These are phyloP conservation scores for Onygenales sp. DNA, from an alignment of 2,329 filamentous ascomycete species.

Conservation along the genomic window DNA sequence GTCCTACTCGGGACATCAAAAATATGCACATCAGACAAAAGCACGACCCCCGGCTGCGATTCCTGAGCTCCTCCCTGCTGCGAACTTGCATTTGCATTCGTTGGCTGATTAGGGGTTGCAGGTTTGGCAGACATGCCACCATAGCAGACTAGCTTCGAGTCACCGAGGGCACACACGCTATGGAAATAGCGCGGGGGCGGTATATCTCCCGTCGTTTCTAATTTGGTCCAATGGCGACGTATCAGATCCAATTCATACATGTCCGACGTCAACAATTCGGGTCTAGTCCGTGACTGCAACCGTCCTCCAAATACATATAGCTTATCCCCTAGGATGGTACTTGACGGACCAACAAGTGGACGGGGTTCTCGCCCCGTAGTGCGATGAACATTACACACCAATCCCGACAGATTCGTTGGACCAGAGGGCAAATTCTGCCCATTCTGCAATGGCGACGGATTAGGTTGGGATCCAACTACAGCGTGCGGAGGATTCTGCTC, in stretches of 20 bases:
- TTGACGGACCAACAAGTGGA: constrained; percentile 87
- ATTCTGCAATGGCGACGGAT: constrained; percentile 13
- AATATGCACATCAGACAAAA: constrained; percentile 97
- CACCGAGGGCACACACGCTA: constrained; percentile 85
- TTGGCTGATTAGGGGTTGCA: constrained; percentile 36
- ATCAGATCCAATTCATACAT: constrained; percentile 91
- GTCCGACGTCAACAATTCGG: constrained; percentile 70
- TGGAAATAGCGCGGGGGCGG: constrained; percentile 94
- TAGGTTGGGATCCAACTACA: constrained; percentile 20
- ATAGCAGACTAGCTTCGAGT: constrained; percentile 95
- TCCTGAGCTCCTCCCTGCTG: constrained; percentile 43
- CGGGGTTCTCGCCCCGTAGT: constrained; percentile 89
- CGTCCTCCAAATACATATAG: constrained; percentile 94
- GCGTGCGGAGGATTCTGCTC: constrained; percentile 3
- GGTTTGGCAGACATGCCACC: constrained; percentile 87
- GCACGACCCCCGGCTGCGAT: constrained; percentile 74
- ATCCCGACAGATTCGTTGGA: constrained; percentile 53
- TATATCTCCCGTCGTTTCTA: constrained; percentile 74
- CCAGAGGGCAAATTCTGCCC: constrained; percentile 24
- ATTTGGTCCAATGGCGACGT: constrained; percentile 81
- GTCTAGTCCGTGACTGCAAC: constrained; percentile 72
- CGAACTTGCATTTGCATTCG: constrained; percentile 21
- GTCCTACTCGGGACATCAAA: constrained; percentile 74
- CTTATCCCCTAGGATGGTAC: constrained; percentile 89
- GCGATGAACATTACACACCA: constrained; percentile 62